Conservation (phyloP, 306 rosid genomes). For the Argentina anserina region DNA sequence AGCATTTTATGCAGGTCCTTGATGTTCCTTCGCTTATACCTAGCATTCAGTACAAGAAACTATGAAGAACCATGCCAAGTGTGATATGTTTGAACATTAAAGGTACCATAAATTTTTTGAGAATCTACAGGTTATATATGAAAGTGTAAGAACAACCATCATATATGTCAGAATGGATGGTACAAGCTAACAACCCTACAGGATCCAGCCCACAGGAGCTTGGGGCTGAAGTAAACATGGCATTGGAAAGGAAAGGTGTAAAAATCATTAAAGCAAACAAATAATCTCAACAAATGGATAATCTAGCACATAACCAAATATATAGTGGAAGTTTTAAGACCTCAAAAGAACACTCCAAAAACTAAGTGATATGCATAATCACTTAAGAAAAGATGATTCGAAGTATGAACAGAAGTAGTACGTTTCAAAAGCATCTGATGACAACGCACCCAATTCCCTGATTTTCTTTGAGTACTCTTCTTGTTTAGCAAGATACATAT, state of each 20-base stretch:
- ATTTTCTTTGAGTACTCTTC: slow-evolving; percentile 86
- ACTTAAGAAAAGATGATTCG: slow-evolving; percentile 9
- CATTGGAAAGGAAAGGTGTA: neutral
- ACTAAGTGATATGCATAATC: neutral
- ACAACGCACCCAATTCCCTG: slow-evolving; percentile 84
- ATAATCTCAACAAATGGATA: neutral
- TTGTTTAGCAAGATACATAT: slow-evolving; percentile 72
- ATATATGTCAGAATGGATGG: neutral
- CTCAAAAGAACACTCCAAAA: neutral
- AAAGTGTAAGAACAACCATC: neutral
- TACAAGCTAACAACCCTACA: neutral
- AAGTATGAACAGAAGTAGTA: slow-evolving; percentile 38
- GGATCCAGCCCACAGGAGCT: neutral
- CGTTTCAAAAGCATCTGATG: slow-evolving; percentile 96
- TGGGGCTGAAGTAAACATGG: neutral
- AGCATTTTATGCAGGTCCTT: slow-evolving; percentile 81
- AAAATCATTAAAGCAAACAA: neutral
- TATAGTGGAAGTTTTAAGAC: neutral
- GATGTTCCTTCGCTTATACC: slow-evolving; percentile 74
- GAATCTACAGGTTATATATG: neutral
- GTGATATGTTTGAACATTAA: neutral
- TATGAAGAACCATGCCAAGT: slow-evolving; percentile 4
- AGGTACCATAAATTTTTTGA: neutral
- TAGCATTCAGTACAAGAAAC: slow-evolving; percentile 31
- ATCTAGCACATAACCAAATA: neutral